Base-by-base conservation (phyloP, 345 rosid species). In the Citrus unshiu region DNA sequence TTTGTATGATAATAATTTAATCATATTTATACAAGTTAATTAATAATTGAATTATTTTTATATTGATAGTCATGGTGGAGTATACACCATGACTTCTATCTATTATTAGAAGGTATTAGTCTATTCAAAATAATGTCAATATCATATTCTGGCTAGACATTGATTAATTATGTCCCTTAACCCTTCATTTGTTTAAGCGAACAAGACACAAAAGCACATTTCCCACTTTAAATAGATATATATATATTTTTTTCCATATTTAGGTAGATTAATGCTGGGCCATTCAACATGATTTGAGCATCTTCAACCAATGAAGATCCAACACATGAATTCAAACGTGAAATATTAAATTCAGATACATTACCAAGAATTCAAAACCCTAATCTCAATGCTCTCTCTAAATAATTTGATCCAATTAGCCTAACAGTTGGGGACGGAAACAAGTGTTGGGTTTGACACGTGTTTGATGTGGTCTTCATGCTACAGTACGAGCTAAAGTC, bases 271-370 rank as follows among this genome's bases (percentile, higher is more conserved):
- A 14, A 66, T 19, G 78, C 37, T 21, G 51, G 64, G 35, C 51
- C 77, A 65, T 40, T 46, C 58, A 10, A 39, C 85, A 78, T 85
- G 69, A 75, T 81, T 74, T 61, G 43, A 80, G 83, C 86, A 83
- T 68, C 69, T 79, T 59, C 79, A 9, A 22, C 85, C 86, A 83
- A 56, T 83, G 57, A 68, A 19, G 58, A 16, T 54, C 64, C 9
- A 63, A 73, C 83, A 81, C 77, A 73, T 37, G 6, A 14, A n/a
- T 63, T 37, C 58, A 62, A 51, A 51, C 70, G 62, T 32, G 19
- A 51, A 21, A 54, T 54, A 54, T 54, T 54, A 54, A 54, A 54
- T 16, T 54, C 7, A 54, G 58, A 54, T 5, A 54, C 7, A 1
- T 13, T 7, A 13, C 19, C 21, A 16, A 19, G 18, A 37, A 27